Evolutionary conservation across 805 yeast species (phyloP).

Genomic region (Saturnispora mendoncae): DNA sequence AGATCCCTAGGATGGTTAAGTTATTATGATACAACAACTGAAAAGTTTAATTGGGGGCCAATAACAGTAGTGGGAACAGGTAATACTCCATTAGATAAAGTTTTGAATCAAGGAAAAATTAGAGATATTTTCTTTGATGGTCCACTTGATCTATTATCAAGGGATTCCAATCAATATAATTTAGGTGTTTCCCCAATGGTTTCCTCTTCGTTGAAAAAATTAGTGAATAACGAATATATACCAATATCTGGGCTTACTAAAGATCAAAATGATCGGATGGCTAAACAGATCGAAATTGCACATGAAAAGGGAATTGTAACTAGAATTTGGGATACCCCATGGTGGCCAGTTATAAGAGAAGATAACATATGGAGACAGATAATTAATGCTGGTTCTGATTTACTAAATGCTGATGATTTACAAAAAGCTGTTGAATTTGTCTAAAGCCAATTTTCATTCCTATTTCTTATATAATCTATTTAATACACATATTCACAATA

Average conservation of each 20-base stretch:
- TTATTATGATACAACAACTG: constrained; percentile 32
- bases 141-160: constrained; percentile 30
- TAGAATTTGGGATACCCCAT: constrained; percentile 64
- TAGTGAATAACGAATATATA: constrained; percentile 19
- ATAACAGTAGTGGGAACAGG: constrained; percentile 61
- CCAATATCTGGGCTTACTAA: constrained; percentile 27
- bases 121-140: constrained; percentile 45
- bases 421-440: constrained; percentile 16
- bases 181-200: constrained; percentile 29
- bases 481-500: too few species aligned
- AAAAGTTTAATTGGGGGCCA: constrained; percentile 40
- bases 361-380: constrained; percentile 43
- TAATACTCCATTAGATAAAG: constrained; percentile 40
- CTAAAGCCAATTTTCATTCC: background rate
- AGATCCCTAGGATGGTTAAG: constrained; percentile 43
- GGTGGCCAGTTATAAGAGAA: constrained; percentile 48
- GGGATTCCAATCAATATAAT: constrained; percentile 4
- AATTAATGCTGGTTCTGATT: constrained; percentile 41
- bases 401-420: constrained; percentile 57
- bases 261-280: constrained; percentile 27
- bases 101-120: constrained; percentile 18
- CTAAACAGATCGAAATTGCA: constrained; percentile 31
- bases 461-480: too few species aligned
- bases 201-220: constrained; percentile 23
- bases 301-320: constrained; percentile 45